These are phyloP conservation scores for Phytomonas francai DNA, from an alignment of 208 protist genomes.

Conservation along the genomic window DNA sequence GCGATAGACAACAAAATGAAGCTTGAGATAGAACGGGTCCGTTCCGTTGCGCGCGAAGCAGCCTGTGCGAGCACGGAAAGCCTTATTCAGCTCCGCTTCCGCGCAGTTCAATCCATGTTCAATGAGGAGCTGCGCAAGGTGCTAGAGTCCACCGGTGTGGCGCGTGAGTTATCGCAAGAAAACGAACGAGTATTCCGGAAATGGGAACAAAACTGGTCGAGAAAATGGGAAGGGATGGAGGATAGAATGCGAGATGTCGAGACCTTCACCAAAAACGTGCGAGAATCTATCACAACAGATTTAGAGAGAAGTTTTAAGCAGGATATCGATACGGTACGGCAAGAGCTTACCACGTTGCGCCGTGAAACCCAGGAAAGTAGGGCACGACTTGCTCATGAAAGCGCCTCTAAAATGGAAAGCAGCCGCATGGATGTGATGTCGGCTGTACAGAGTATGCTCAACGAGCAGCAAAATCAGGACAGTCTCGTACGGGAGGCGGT, in stretches of 20 bases:
- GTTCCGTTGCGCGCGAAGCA: slow-evolving; percentile 59
- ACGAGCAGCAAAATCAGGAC: not conserved
- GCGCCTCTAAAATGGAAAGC: not conserved
- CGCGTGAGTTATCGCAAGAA: slow-evolving; percentile 28
- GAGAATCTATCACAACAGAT: not conserved
- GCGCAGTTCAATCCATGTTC: slow-evolving; percentile 36
- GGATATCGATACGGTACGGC: not conserved
- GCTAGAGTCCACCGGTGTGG: slow-evolving; percentile 26
- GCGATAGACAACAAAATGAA: slow-evolving; percentile 45
- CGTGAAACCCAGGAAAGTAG: not conserved
- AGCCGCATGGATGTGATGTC: not conserved
- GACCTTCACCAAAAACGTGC: not conserved
- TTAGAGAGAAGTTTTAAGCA: not conserved
- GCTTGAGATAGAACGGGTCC: slow-evolving; percentile 60
- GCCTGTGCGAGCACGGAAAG: slow-evolving; percentile 57
- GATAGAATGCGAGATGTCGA: not conserved
- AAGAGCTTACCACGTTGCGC: not conserved
- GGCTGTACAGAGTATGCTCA: not conserved
- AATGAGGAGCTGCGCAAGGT: slow-evolving; percentile 42
- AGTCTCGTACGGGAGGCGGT: slow-evolving; percentile 6
- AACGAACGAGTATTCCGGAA: slow-evolving; percentile 6
- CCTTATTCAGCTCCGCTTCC: slow-evolving; percentile 44
- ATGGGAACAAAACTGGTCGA: not conserved
- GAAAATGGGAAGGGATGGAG: not conserved
- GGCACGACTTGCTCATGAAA: not conserved